Base-by-base conservation (phyloP, 805 yeast genomes). In the Nakazawaea sp. region DNA sequence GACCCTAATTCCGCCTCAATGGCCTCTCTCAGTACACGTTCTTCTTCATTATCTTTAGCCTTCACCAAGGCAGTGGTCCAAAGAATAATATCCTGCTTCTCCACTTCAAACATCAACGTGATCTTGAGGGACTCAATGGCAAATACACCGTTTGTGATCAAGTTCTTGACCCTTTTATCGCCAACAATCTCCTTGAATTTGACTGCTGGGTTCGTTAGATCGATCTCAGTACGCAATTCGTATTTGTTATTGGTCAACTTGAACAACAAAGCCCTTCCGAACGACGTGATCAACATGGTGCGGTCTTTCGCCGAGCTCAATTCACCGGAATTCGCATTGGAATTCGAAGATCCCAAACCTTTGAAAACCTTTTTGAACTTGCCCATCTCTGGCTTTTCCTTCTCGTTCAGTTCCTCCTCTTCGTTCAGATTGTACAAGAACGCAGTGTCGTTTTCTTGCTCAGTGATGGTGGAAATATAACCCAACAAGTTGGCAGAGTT, bases 201-300 rank as follows among this genome's bases (percentile, higher is more conserved):
- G 13, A 75, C 59, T 11, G 72, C 72, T 1, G 75, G 63, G 46
- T 70, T 72, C 4, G 68, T 62, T 29, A 81, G 53, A 44, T 67
- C 68, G 25, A 83, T 64, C 40, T 80, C 87, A 13, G 69, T 61
- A 13, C 68, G 60, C 30, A 79, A 49, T 40, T 70, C 71, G 47
- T 70, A 65, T 25, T 62, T 64, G 6, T 58, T 62, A 16, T 60
- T 57, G 8, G 54, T 57, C 9, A 58, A 39, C 17, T 52, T 56
- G 43, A 82, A 74, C 1, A 81, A 50, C 41, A 83, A 54, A 1
- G 72, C 75, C 33, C 89, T 62, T 1, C 88, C 90, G 50, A 68
- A 68, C 1, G 75, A 64, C 2, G 89, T 82, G 0, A 80, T 59
- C 11, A 81, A 45, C 41, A 80, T 47, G 1, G 79, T 68, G 44